A percentile compares a stretch with the other conserved stretches of the same genome.
phyloP scores from a whole-genome alignment of 2,329 filamentous ascomycete genomes.

The Aureobasidium leucospermi region DNA sequence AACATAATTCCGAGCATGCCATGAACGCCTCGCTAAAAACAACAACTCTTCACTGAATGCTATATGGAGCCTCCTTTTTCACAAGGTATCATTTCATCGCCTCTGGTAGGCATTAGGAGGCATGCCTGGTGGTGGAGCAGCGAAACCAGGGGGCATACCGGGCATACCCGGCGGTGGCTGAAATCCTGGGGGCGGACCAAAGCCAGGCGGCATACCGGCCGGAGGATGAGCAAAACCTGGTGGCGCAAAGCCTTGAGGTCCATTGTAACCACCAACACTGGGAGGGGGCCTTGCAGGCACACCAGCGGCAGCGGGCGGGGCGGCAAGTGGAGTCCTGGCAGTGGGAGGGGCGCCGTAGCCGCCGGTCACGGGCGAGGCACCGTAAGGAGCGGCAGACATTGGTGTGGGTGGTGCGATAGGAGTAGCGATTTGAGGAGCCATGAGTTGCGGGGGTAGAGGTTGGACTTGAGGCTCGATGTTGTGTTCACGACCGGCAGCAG shows the following conservation, averaged over 20 bases:
- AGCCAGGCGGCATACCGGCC: constrained; percentile 32
- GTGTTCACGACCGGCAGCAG: constrained; percentile 86
- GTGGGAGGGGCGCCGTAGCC: constrained; percentile 18
- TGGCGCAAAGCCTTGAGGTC: constrained; percentile 49
- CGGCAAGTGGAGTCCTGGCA: constrained; percentile 45
- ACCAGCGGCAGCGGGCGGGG: constrained; percentile 52
- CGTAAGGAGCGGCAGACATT: constrained; percentile 25
- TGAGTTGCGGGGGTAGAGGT: constrained; percentile 65
- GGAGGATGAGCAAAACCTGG: constrained; percentile 36
- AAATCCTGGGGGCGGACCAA: constrained; percentile 30
- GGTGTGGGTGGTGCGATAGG: constrained; percentile 35
- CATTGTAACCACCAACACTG: constrained; percentile 60
- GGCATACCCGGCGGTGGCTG: constrained; percentile 40
- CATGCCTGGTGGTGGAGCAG: constrained; percentile 26
- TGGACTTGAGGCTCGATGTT: constrained; percentile 80
- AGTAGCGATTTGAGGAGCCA: constrained; percentile 42
- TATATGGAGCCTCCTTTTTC: neutral
- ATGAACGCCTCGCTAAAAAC: constrained; percentile 16
- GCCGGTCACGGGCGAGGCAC: constrained; percentile 17
- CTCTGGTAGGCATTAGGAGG: constrained; percentile 15
- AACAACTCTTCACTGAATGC: constrained; percentile 1
- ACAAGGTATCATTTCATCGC: constrained; percentile 5
- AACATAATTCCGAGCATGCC: constrained; percentile 9
- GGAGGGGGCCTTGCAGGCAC: constrained; percentile 64
- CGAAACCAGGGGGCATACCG: constrained; percentile 35